Conservation (phyloP, 2,329 filamentous ascomycete genomes). For the Trichocomaceae sp. region DNA sequence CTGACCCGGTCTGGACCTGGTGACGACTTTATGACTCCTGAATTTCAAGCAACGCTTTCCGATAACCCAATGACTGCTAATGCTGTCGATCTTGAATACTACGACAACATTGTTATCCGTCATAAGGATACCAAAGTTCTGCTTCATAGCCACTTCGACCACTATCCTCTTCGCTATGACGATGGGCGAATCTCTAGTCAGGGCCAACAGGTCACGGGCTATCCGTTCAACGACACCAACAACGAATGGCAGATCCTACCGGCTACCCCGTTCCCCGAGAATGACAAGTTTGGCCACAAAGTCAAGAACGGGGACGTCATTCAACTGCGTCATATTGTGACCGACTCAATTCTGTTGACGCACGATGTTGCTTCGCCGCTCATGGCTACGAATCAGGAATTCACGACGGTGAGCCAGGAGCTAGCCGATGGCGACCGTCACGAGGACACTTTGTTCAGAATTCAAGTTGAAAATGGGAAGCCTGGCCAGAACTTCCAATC, state of each 20-base stretch:
- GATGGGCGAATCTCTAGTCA: conserved; percentile 96
- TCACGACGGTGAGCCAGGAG: conserved; percentile 71
- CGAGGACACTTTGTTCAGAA: conserved; percentile 89
- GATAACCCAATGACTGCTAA: conserved; percentile 91
- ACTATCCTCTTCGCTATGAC: conserved; percentile 89
- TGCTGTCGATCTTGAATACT: conserved; percentile 80
- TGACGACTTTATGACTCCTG: conserved; percentile 97
- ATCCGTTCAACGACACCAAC: conserved; percentile 97
- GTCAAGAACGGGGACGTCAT: conserved; percentile 82
- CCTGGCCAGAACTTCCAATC: conserved; percentile 77
- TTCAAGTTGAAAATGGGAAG: conserved; percentile 84
- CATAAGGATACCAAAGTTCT: conserved; percentile 98
- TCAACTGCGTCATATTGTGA: conserved; percentile 77
- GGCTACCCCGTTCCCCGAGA: conserved; percentile 45
- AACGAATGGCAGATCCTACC: conserved; percentile 96
- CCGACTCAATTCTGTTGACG: conserved; percentile 77
- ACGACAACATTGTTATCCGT: conserved; percentile 75
- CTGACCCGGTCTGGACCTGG: conserved; percentile 83
- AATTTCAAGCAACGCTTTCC: conserved; percentile 93
- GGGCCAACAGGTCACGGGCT: conserved; percentile 95
- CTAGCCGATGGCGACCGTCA: conserved; percentile 66
- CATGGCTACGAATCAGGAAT: conserved; percentile 97
- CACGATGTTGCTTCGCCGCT: conserved; percentile 97
- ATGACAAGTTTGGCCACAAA: conserved; percentile 52
- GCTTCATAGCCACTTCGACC: conserved; percentile 85